phyloP scores from a whole-genome alignment of 2,329 filamentous ascomycete genomes.

The Corynespora cassiicola region DNA sequence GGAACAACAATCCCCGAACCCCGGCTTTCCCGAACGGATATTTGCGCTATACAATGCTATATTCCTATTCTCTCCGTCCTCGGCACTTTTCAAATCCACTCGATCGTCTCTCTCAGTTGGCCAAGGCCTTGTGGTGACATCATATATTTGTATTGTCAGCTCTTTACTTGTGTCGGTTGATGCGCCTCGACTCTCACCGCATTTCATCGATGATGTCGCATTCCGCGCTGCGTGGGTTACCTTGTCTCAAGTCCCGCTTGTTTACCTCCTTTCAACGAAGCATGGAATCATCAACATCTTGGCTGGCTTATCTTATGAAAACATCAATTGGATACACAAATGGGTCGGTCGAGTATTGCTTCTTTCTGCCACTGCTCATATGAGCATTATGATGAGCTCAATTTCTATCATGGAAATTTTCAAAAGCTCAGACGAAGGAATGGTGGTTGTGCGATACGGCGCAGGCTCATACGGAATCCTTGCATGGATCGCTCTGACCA shows the following conservation, averaged over 20 bases:
- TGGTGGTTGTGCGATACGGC: slow-evolving; percentile 30
- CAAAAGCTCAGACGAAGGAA: slow-evolving; percentile 20
- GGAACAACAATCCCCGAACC: neutral
- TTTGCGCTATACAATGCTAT: slow-evolving; percentile 12
- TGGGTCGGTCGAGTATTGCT: slow-evolving; percentile 30
- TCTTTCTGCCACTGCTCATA: slow-evolving; percentile 32
- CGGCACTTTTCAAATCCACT: neutral
- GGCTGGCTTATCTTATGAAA: slow-evolving; percentile 26
- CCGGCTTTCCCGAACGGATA: neutral
- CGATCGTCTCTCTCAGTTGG: slow-evolving; percentile 11
- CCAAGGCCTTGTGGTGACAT: slow-evolving; percentile 5
- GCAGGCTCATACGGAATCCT: slow-evolving; percentile 28
- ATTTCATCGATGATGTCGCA: slow-evolving; percentile 36
- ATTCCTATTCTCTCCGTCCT: slow-evolving; percentile 6
- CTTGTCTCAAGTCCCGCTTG: slow-evolving; percentile 31
- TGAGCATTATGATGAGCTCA: slow-evolving; percentile 32
- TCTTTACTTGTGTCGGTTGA: slow-evolving; percentile 24
- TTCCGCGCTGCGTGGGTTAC: slow-evolving; percentile 39
- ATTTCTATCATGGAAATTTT: slow-evolving; percentile 27
- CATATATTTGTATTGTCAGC: slow-evolving; percentile 13
- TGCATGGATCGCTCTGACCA: slow-evolving; percentile 30
- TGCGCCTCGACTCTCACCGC: slow-evolving; percentile 23
- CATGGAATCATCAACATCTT: slow-evolving; percentile 28
- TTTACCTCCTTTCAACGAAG: slow-evolving; percentile 34
- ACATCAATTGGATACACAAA: slow-evolving; percentile 30